Base-by-base conservation (phyloP, 2,329 filamentous ascomycete species). In the Colletotrichum cereale region DNA sequence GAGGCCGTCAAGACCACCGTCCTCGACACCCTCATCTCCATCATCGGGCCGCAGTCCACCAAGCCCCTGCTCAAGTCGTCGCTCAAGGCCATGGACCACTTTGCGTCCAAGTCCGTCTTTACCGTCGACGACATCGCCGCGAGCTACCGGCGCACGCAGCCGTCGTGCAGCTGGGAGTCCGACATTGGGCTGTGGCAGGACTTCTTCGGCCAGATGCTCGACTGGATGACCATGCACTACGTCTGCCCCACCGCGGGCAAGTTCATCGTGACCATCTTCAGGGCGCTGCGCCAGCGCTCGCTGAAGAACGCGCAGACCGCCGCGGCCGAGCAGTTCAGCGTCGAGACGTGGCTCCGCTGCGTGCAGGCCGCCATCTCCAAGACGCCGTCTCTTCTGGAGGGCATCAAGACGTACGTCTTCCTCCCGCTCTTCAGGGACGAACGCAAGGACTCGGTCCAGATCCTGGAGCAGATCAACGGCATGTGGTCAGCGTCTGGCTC, bases 21-120 rank as follows among this genome's bases (percentile, higher is more conserved):
- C 8, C 76, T 91, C 21, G 79, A 84, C 34, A 86, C 82, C 6
- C 84, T 91, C 8, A 76, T 92, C 21, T 86, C 87, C 2, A 88
- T 91, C 18, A 86, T 93, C 52, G 85, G 86, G 29, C 86, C 88
- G 67, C 85, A 88, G 71, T 89, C 89, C 42, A 85, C 89, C 21
- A 90, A 88, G 73, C 87, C 90, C 12, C 84, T 91, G 62, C 89
- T 90, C 50, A 94, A 94, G 78, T 92, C 92, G 44, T 89, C 91
- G 8, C 87, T 94, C 72, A 90, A 91, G 76, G 88, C 88, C 21
- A 82, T 94, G 47, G 90, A 92, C 58, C 87, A 91, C 75, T 87
- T 94, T 67, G 77, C 94, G 4, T 82, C 85, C 58, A 94, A 92
- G 78, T 82, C 84, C 2, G 83, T 91, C 16, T 80, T 92, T 34